Evolutionary conservation across 2,329 filamentous ascomycete genomes (phyloP).

Genomic region (Dendrostoma leiphaemia): DNA sequence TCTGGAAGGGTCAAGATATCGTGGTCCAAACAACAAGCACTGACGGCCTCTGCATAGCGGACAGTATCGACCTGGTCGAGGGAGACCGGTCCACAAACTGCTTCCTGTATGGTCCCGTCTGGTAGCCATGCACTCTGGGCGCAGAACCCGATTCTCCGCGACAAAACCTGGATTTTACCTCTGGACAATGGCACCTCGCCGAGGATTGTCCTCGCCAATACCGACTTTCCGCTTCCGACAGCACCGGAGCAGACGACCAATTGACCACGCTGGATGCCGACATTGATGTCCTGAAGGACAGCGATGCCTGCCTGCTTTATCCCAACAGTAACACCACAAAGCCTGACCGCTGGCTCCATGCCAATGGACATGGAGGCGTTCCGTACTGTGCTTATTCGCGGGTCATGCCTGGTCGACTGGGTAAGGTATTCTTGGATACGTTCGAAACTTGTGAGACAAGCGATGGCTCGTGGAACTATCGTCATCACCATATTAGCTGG

Average conservation of each 20-base stretch:
- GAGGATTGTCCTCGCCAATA: conserved; percentile 26
- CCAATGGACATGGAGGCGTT: no score
- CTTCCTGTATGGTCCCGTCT: conserved; percentile 30
- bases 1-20: conserved; percentile 25
- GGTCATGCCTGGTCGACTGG: not conserved
- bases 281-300: conserved; percentile 24
- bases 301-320: not conserved
- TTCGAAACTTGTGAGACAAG: conserved; percentile 32
- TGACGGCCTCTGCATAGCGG: conserved; percentile 32
- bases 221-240: conserved; percentile 30
- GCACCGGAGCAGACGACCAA: conserved; percentile 27
- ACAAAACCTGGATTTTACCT: conserved; percentile 27
- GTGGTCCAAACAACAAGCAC: conserved; percentile 23
- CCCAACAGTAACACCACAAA: conserved; percentile 16
- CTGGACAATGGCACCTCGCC: conserved; percentile 25
- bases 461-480: conserved; percentile 32
- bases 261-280: conserved; percentile 23
- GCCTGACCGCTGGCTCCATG: not conserved
- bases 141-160: conserved; percentile 32
- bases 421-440: conserved; percentile 35
- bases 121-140: conserved; percentile 37
- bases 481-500: conserved; percentile 45
- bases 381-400: not conserved
- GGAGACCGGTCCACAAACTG: conserved; percentile 25
- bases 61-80: conserved; percentile 15